Evolutionary conservation across 2,329 filamentous ascomycete species (phyloP), one percentile per base, ranked within the genome.

Genomic region (Pezicula neosporulosa): DNA sequence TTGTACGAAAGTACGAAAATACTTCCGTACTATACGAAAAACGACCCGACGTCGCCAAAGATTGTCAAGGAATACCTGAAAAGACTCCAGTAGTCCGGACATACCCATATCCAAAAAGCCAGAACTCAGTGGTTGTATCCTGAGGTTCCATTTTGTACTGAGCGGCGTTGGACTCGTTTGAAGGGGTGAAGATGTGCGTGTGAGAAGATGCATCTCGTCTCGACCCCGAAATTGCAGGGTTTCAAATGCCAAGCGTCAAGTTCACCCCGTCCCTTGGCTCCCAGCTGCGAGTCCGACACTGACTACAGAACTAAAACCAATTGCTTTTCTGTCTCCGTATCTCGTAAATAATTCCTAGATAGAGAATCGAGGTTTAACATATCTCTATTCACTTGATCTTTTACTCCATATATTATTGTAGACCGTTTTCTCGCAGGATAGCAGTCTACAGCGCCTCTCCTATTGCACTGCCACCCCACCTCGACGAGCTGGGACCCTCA

Each of bases 41-140:
- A 39, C 9, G 39, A 28, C 46, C 15, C 18, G 35, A 9, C 6
- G 18, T 27, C 7, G 19, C 7, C 38, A 44, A 36, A 51, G 28
- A 18, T 21, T 50, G 42, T 54, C 27, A 48, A 46, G n/a, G 41
- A n/a, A 13, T 18, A 3, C n/a, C 12, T 16, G 6, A 16, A 9
- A 4, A 39, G 16, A 28, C 10, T 16, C 13, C 16, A 46, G 36
- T 53, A 44, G 55, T 60, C 53, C 53, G 42, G 30, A 73, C 78
- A 59, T 76, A 96, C 93, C 93, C 94, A 66, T 97, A 99, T 56
- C 94, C 94, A 70, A 96, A 97, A 43, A 99, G 77, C 94, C 94
- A 99, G 63, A 97, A 91, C 66, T 96, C 89, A 3, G 46, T 45
- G 3, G 54, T 50, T 28, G 53, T 33, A n/a, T 47, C 50, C 47